Evolutionary conservation across 2,329 filamentous ascomycete species (phyloP), one percentile per base, ranked within the genome.

Genomic region (Xenoacremonium recifei): DNA sequence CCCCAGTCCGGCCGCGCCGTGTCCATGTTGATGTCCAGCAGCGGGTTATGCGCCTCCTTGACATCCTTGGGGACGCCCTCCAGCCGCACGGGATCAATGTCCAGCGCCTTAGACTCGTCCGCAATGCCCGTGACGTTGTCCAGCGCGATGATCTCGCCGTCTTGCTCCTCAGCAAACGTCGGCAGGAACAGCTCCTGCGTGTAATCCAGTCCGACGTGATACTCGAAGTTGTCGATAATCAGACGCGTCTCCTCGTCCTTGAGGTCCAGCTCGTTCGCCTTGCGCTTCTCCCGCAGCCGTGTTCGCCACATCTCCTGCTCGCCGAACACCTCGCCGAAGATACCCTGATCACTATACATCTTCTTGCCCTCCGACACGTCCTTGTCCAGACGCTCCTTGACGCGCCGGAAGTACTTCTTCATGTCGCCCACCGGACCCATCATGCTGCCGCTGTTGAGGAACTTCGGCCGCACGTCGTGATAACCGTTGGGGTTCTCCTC

Each of bases 301-400:
- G 35, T 37, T 4, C 54, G 47, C 54, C 54, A 58, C 6, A 50
- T 36, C 21, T 58, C 50, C 34, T 58, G 55, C 32, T 62, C 59
- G 3, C 58, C 59, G 34, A 62, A 60, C 0, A 64, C 48, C 35
- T 63, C 54, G n/a, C 53, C 59, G 17, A 62, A 57, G 12, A 64
- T 47, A 10, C 59, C 60, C 36, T 64, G 61, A 21, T 64, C 61
- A 15, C 60, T 58, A 10, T 47, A 50, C 1, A 64, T 45, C 6
- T 51, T 36, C 4, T 42, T 34, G 3, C 37, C 40, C 0, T 42
- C 39, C 1, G 37, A 37, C 2, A 53, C 39, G 18, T 48, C 50
- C 35, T 47, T 44, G 9, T 55, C 50, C 43, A 64, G 55, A 25
- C 49, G 58, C 11, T 57, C 53, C 32, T 57, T 54, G 16, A 49